phyloP scores from a whole-genome alignment of 73 alveolate genomes.

The Uronychia binucleata region DNA sequence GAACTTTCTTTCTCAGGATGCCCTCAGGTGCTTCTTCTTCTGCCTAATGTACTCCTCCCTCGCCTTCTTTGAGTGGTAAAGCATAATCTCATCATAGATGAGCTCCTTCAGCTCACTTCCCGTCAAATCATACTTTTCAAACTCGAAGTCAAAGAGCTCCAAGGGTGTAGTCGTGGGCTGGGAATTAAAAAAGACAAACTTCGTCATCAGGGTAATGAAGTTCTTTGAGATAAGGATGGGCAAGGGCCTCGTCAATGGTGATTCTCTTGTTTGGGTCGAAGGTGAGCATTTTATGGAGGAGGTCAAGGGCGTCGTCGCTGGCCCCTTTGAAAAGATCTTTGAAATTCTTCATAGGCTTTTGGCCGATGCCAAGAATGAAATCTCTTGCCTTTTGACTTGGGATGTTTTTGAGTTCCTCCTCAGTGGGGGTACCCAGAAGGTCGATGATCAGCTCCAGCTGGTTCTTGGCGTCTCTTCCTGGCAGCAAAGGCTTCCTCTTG shows the following conservation, averaged over 20 bases:
- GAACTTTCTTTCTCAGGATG: slow-evolving; percentile 18
- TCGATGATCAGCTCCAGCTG: slow-evolving; percentile 66
- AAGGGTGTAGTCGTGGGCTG: slow-evolving; percentile 33
- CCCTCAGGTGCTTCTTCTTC: slow-evolving; percentile 46
- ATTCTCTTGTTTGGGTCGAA: slow-evolving; percentile 52
- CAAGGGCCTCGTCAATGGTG: slow-evolving; percentile 46
- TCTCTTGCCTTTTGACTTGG: slow-evolving; percentile 48
- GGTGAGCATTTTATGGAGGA: slow-evolving; percentile 23
- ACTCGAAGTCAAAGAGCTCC: slow-evolving; percentile 52
- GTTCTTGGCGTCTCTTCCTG: slow-evolving; percentile 64
- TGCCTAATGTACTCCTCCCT: slow-evolving; percentile 9
- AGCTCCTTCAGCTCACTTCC: slow-evolving; percentile 26
- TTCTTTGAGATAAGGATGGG: slow-evolving; percentile 39
- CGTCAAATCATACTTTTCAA: slow-evolving; percentile 40
- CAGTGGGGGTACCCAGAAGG: slow-evolving; percentile 71
- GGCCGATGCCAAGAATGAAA: slow-evolving; percentile 21
- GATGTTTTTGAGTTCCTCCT: slow-evolving; percentile 39
- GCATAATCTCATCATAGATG: slow-evolving; percentile 50
- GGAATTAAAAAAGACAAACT: neutral
- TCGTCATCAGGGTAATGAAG: slow-evolving; percentile 57
- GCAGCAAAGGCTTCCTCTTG: slow-evolving; percentile 64
- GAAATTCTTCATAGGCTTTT: slow-evolving; percentile 1
- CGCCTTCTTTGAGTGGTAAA: slow-evolving; percentile 42
- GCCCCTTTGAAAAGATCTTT: slow-evolving; percentile 6
- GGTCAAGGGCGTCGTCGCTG: slow-evolving; percentile 31